A percentile compares a stretch with the other conserved stretches of the same genome.
These are phyloP conservation scores for Fusarium udum DNA, from an alignment of 2,329 filamentous ascomycete genomes.

Conservation along the genomic window DNA sequence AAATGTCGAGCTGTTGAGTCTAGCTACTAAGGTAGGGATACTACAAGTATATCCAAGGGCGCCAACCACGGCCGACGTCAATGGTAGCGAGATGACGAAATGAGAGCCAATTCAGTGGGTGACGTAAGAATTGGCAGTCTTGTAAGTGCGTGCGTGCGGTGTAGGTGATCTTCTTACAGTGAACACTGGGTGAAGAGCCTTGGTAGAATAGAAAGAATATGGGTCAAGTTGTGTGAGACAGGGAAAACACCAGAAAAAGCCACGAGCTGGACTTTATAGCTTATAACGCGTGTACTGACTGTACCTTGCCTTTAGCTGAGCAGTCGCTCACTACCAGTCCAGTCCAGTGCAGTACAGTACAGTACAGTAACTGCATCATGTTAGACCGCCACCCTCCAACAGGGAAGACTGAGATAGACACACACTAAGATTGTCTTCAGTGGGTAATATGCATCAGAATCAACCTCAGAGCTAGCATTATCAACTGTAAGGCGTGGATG, in stretches of 20 bases:
- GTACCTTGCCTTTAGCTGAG: constrained; percentile 11
- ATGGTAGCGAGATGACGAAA: constrained; percentile 27
- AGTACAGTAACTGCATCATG: constrained; percentile 10
- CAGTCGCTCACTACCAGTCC: not conserved
- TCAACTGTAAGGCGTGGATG: constrained; percentile 19
- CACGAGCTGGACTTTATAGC: constrained; percentile 22
- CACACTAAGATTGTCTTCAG: constrained; percentile 12
- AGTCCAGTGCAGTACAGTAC: not conserved
- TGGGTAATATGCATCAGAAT: constrained; percentile 27
- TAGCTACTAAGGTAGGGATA: not conserved
- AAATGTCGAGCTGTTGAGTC: not conserved
- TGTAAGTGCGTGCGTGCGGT: not conserved
- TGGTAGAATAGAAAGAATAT: not conserved
- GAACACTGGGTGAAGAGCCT: not conserved
- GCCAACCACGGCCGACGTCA: constrained; percentile 17
- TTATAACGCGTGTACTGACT: not conserved
- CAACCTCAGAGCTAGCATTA: not conserved
- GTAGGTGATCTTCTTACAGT: not conserved
- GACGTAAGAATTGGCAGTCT: not conserved
- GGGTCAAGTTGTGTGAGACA: constrained; percentile 4
- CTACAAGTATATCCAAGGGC: not conserved
- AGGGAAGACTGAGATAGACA: constrained; percentile 17
- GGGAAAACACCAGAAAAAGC: constrained; percentile 21
- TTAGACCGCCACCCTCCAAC: constrained; percentile 37
- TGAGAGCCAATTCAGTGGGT: constrained; percentile 5